Evolutionary conservation across 2,329 filamentous ascomycete species (phyloP).

Genomic region (Fusarium sororula): DNA sequence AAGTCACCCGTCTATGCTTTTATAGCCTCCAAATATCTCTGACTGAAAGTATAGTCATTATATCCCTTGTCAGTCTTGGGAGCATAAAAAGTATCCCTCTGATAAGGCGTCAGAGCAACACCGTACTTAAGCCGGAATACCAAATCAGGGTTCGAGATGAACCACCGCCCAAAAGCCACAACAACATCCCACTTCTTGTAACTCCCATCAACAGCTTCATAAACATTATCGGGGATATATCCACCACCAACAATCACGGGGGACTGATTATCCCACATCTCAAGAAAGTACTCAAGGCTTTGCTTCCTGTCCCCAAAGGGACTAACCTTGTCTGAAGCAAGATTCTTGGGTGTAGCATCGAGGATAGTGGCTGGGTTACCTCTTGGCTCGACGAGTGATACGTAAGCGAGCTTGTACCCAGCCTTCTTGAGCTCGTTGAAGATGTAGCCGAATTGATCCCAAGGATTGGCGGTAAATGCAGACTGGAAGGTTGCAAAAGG

Average conservation of each 20-base stretch:
- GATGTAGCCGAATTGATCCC: conserved; percentile 44
- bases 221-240: conserved; percentile 40
- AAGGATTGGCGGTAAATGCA: conserved; percentile 39
- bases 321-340: not conserved
- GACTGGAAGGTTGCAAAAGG: conserved; percentile 55
- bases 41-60: conserved; percentile 44
- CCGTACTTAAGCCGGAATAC: conserved; percentile 51
- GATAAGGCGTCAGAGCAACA: conserved; percentile 49
- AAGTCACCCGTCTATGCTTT: not conserved
- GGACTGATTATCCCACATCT: conserved; percentile 46
- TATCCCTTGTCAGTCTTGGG: conserved; percentile 39
- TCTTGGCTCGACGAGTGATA: conserved; percentile 50
- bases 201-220: conserved; percentile 31
- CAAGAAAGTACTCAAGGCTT: conserved; percentile 45
- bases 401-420: conserved; percentile 45
- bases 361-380: conserved; percentile 47
- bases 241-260: conserved; percentile 48
- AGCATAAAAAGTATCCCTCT: conserved; percentile 53
- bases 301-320: conserved; percentile 44
- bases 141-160: conserved; percentile 49
- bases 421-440: conserved; percentile 39
- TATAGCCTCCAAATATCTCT: conserved; percentile 11
- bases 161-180: conserved; percentile 47
- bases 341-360: conserved; percentile 32
- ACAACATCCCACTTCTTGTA: conserved; percentile 43